phyloP scores from a whole-genome alignment of 1,139 yeast species.

The Hyphopichia fennica region DNA sequence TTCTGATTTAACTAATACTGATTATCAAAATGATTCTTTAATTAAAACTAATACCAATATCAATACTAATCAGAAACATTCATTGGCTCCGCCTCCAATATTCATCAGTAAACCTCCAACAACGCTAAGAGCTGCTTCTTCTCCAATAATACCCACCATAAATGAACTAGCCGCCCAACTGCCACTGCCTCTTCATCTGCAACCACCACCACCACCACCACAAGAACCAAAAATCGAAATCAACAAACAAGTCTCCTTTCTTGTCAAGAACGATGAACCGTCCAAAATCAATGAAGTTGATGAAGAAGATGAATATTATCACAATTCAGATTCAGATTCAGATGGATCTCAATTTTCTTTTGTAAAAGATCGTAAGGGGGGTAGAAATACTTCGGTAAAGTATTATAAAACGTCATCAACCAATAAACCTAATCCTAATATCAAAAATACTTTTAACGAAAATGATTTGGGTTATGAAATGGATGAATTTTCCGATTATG shows the following conservation, averaged over 20 bases:
- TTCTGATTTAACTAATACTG: constrained; percentile 2
- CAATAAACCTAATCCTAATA: constrained; percentile 6
- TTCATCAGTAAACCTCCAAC: not conserved
- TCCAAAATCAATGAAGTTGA: constrained; percentile 6
- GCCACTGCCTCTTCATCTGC: too few relatives aligned
- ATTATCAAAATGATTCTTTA: not conserved
- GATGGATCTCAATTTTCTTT: constrained; percentile 54
- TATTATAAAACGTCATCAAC: constrained; percentile 53
- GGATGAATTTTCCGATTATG: constrained; percentile 41
- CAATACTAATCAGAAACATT: not conserved
- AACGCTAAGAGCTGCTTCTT: not conserved
- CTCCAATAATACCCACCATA: not conserved
- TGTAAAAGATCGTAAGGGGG: constrained; percentile 53
- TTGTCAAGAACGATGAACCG: too few relatives aligned
- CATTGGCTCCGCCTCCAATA: not conserved
- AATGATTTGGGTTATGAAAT: constrained; percentile 36
- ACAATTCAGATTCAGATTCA: constrained; percentile 24
- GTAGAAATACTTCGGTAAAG: constrained; percentile 62
- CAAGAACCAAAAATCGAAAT: too few relatives aligned
- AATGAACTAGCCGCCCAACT: too few relatives aligned
- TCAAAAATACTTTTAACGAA: constrained; percentile 23
- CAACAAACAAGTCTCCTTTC: too few relatives aligned
- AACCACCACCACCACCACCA: too few relatives aligned
- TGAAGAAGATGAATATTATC: constrained; percentile 14
- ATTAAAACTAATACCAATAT: not conserved